phyloP scores from a whole-genome alignment of 2,329 filamentous ascomycete species.

The Xylariaceae sp. region DNA sequence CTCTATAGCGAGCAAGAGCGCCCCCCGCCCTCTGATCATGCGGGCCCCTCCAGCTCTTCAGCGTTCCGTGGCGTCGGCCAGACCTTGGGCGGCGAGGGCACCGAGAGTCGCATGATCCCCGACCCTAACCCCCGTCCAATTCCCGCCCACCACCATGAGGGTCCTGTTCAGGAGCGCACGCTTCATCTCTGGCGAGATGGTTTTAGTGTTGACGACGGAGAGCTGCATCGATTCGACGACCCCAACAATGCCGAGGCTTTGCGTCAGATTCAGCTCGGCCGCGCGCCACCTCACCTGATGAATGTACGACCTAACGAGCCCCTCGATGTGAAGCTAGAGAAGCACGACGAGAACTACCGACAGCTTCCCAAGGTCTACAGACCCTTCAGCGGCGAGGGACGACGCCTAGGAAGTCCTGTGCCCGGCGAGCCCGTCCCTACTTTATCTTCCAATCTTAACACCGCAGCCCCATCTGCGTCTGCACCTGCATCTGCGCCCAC shows the following conservation, averaged over 20 bases:
- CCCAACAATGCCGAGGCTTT: conserved; percentile 67
- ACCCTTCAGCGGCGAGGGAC: conserved; percentile 67
- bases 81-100: conserved; percentile 73
- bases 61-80: conserved; percentile 66
- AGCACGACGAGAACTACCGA: conserved; percentile 69
- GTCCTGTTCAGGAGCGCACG: conserved; percentile 57
- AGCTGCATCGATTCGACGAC: conserved; percentile 72
- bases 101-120: conserved; percentile 62
- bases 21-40: conserved; percentile 45
- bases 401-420: conserved; percentile 71
- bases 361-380: conserved; percentile 69
- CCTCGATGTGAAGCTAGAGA: conserved; percentile 72
- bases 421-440: conserved; percentile 49
- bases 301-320: conserved; percentile 69
- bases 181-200: conserved; percentile 80
- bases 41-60: conserved; percentile 45
- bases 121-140: conserved; percentile 45
- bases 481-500: conserved; percentile 23
- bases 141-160: conserved; percentile 29
- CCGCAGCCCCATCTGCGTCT: conserved; percentile 31
- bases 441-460: conserved; percentile 25
- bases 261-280: conserved; percentile 69
- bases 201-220: conserved; percentile 79
- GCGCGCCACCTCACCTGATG: conserved; percentile 72
- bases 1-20: conserved; percentile 54